phyloP scores from a whole-genome alignment of 2,329 filamentous ascomycete genomes.

The Cytospora leucostoma region DNA sequence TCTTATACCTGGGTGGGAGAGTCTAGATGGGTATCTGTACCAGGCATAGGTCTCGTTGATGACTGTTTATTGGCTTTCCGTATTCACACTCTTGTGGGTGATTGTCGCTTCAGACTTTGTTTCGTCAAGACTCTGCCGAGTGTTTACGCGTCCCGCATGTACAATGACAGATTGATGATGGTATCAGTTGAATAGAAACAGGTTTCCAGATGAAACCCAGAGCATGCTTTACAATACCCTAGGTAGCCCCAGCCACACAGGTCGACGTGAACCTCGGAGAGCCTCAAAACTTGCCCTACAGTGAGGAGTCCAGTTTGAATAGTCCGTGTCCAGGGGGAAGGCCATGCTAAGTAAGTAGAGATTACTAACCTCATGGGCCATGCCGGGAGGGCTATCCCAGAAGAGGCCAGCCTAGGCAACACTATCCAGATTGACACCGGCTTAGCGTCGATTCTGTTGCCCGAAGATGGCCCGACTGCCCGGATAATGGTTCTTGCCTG shows the following conservation, averaged over 20 bases:
- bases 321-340: not conserved
- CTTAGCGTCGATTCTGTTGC: not conserved
- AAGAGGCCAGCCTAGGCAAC: not conserved
- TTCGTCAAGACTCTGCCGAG: not conserved
- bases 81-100: slow-evolving; percentile 4
- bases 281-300: not conserved
- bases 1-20: slow-evolving; percentile 56
- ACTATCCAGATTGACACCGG: not conserved
- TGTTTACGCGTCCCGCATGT: not conserved
- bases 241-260: not conserved
- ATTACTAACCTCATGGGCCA: not conserved
- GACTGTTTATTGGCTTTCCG: not conserved
- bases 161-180: not conserved
- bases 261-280: not conserved
- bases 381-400: not conserved
- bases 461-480: not conserved
- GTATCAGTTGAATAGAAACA: not conserved
- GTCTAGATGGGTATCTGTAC: slow-evolving; percentile 33
- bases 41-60: not conserved
- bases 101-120: not conserved
- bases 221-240: not conserved
- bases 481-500: not conserved
- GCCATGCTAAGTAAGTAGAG: too few species aligned
- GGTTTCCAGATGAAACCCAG: not conserved
- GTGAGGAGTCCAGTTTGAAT: not conserved